Base-by-base conservation (phyloP, 192 early-diverging fungal species). In the Coemansia sp. region DNA sequence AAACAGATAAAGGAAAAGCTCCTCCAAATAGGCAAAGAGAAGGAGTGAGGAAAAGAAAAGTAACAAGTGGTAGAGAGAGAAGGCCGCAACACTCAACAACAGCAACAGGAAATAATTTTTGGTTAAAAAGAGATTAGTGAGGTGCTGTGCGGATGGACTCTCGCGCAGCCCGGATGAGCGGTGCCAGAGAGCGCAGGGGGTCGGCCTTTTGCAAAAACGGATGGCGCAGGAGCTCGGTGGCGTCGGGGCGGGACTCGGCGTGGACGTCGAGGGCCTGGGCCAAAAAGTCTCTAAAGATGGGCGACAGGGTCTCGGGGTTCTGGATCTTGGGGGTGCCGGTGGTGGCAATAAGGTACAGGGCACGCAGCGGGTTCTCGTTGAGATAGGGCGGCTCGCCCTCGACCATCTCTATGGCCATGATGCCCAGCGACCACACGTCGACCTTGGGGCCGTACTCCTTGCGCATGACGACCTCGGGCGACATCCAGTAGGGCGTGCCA, bases 351-450 rank as follows among this genome's bases (percentile, higher is more conserved):
- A 97, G 63, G 57, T 94, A 95, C 49, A 97, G 64, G 8, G 94
- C 94, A 43, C 86, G 81, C 13, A 95, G 72, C 5, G 95, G 95
- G 48, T 95, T 89, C 61, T 95, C 93, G 55, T 98, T 87, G 36
- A 98, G 69, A 73, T 98, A 98, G 15, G 95, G 95, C 45, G 95
- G 95, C 61, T 98, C 92, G 13, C 93, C 92, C 73, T 98, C 95
- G 36, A 96, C 73, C 93, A 96, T 96, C 67, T 98, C 95, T 48
- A 98, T 95, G 14, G 89, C 88, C 90, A 97, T 92, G 72, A 97
- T 95, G 5, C 95, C 95, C 26, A 95, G 68, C n/a, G 92, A 94
- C 95, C 95, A 98, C 31, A 98, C 86, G 65, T 98, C 95, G 30
- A 96, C 90, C 65, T 94, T 93, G 43, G 86, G 75, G 8, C 88